Conservation (phyloP, 2,329 filamentous ascomycete genomes). For the Fusarium ambrosium region DNA sequence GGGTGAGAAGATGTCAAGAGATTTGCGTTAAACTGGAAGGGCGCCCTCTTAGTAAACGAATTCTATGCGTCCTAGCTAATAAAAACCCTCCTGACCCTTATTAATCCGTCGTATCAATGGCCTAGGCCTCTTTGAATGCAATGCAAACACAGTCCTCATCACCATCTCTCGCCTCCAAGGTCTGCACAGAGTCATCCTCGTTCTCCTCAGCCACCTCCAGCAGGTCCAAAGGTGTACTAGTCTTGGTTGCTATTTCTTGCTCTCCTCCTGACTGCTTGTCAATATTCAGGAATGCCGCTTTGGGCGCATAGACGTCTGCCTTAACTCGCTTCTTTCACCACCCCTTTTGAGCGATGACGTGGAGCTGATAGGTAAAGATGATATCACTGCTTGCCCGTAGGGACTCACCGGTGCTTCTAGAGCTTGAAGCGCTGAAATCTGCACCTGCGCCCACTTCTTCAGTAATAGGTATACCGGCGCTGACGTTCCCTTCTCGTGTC, state of each 20-base stretch:
- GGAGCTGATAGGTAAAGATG: background rate
- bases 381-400: background rate
- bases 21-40: too few relatives aligned
- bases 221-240: background rate
- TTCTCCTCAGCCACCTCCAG: background rate
- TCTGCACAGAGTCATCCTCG: background rate
- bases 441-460: background rate
- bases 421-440: background rate
- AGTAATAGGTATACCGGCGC: background rate
- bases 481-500: too few relatives aligned
- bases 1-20: too few relatives aligned
- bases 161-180: background rate
- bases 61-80: too few relatives aligned
- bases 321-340: background rate
- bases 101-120: background rate
- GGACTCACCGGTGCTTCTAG: background rate
- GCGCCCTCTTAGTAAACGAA: too few relatives aligned
- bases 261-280: background rate
- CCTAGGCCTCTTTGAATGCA: background rate
- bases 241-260: background rate
- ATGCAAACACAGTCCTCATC: background rate
- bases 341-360: background rate
- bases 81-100: too few relatives aligned
- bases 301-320: background rate
- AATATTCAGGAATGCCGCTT: background rate